Percentiles rank a stretch among this genome's conserved stretches.
Conservation (phyloP, 2,329 filamentous ascomycete genomes). For the Malbranchea cinnamomea region DNA sequence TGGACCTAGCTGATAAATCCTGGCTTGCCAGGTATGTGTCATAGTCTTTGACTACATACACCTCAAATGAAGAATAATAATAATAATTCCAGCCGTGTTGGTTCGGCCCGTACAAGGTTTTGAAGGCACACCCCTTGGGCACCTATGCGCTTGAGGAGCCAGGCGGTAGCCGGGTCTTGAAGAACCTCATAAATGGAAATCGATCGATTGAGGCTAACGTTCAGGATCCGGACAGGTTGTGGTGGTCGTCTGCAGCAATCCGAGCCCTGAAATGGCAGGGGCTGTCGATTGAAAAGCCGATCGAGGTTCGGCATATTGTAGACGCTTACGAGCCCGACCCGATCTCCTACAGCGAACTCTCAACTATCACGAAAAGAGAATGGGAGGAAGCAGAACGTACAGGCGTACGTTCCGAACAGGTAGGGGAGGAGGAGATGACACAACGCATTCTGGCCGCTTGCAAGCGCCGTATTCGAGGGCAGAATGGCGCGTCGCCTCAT, state of each 20-base stretch:
- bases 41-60: too few species aligned
- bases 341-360: constrained; percentile 2
- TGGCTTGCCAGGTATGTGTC: too few species aligned
- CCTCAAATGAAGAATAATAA: too few species aligned
- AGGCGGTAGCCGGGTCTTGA: neutral
- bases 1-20: too few species aligned
- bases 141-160: constrained; percentile 3
- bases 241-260: neutral
- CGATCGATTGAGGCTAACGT: constrained; percentile 2
- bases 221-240: constrained; percentile 1
- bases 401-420: too few species aligned
- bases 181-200: constrained; percentile 5
- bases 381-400: too few species aligned
- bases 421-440: too few species aligned
- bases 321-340: neutral
- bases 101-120: constrained; percentile 2
- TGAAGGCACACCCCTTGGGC: constrained; percentile 2
- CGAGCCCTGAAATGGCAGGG: neutral
- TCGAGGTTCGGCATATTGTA: constrained; percentile 1
- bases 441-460: too few species aligned
- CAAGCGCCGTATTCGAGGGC: too few species aligned
- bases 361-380: neutral
- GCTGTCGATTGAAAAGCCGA: neutral
- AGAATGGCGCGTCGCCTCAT: too few species aligned
- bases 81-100: too few species aligned